Conservation (phyloP, 371 early-diverging fungal species). For the Synchytrium microbalum region DNA sequence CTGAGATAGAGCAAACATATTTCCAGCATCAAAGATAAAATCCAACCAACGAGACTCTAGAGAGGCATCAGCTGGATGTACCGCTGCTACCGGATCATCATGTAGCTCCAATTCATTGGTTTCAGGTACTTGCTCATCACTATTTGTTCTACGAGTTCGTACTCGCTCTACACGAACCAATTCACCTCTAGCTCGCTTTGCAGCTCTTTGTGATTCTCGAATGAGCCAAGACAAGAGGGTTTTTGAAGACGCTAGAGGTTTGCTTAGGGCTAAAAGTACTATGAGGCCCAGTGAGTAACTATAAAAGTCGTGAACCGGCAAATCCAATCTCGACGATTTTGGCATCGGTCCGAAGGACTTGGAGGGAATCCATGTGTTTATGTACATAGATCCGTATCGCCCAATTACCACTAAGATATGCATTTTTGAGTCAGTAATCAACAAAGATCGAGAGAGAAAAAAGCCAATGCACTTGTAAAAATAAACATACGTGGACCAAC, state of each 20-base stretch:
- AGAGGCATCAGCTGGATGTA: background rate
- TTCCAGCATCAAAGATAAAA: background rate
- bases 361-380: too few relatives aligned
- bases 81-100: background rate
- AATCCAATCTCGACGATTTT: conserved; percentile 11
- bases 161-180: background rate
- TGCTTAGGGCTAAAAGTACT: conserved; percentile 12
- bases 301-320: conserved; percentile 37
- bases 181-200: background rate
- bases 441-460: background rate
- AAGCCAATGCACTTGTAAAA: too few relatives aligned
- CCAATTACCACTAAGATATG: conserved; percentile 20
- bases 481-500: conserved; percentile 15
- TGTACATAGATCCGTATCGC: conserved; percentile 14
- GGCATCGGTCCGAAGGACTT: background rate
- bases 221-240: background rate
- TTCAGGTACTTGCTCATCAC: background rate
- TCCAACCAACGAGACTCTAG: background rate
- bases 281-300: conserved; percentile 23
- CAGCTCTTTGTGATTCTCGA: background rate
- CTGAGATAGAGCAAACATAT: background rate
- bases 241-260: background rate
- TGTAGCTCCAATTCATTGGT: too few relatives aligned
- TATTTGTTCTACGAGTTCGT: background rate
- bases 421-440: conserved; percentile 2